These are phyloP conservation scores for Nitzschia palea DNA, from an alignment of 108 stramenopile species.

Conservation along the genomic window DNA sequence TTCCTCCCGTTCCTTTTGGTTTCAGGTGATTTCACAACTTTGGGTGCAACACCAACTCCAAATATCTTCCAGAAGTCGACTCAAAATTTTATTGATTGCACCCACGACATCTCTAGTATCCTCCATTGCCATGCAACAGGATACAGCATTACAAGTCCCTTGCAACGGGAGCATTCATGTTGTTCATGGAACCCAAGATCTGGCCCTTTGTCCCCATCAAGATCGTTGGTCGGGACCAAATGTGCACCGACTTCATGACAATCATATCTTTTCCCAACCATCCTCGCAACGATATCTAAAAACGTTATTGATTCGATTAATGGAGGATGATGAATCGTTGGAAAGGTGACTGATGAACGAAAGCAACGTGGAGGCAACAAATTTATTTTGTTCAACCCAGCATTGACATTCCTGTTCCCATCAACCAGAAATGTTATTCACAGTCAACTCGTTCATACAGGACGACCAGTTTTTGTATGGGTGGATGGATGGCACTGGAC, in stretches of 20 bases:
- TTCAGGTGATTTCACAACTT: conserved; percentile 6
- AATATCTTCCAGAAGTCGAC: conserved; percentile 4
- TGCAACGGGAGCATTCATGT: neutral
- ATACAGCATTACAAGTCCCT: conserved; percentile 8
- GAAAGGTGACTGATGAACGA: too few relatives aligned
- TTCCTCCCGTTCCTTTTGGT: too few relatives aligned
- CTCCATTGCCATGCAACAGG: neutral
- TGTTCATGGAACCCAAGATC: conserved; percentile 10
- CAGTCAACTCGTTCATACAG: too few relatives aligned
- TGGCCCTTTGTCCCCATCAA: conserved; percentile 23
- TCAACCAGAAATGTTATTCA: too few relatives aligned
- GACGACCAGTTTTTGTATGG: too few relatives aligned
- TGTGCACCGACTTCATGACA: conserved; percentile 6
- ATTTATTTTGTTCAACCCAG: too few relatives aligned
- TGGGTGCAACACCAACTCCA: neutral
- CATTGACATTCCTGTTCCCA: too few relatives aligned
- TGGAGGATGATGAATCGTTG: neutral
- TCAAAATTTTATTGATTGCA: conserved; percentile 12
- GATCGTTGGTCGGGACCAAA: conserved; percentile 11
- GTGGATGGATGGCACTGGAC: too few relatives aligned
- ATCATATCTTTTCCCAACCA: conserved; percentile 12
- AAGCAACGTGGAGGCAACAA: too few relatives aligned
- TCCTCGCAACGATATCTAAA: neutral
- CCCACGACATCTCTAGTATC: conserved; percentile 26
- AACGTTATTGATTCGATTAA: neutral